Percentiles rank a stretch among this genome's conserved stretches.
Evolutionary conservation across 2,329 filamentous ascomycete genomes (phyloP).

Genomic region (Orbilia blumenaviensis): DNA sequence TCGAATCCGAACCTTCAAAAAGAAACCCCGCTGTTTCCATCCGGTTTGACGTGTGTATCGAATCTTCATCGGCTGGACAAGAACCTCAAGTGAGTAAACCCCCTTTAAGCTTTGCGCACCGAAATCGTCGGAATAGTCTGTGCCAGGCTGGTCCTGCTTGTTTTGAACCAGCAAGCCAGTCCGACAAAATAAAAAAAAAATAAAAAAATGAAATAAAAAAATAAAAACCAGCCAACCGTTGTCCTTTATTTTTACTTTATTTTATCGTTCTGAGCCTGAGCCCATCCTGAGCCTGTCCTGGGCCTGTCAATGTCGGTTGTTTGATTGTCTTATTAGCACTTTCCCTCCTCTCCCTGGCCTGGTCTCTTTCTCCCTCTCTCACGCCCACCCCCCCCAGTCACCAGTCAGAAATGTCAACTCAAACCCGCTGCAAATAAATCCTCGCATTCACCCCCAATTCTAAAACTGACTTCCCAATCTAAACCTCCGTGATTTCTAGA

Average conservation of each 20-base stretch:
- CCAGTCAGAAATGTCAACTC: conserved; percentile 13
- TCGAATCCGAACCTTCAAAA: background rate
- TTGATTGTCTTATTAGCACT: conserved; percentile 18
- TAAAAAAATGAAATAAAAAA: no score
- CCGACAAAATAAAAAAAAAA: no score
- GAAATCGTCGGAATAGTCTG: conserved; percentile 9
- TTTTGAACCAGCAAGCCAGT: background rate
- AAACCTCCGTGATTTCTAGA: conserved; percentile 11
- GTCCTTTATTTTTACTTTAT: background rate
- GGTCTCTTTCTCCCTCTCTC: background rate
- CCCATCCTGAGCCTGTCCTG: no score
- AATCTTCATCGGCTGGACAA: conserved; percentile 10
- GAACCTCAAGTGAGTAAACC: background rate
- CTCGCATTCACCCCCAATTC: background rate
- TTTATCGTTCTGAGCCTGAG: no score
- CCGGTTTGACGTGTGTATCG: conserved; percentile 43
- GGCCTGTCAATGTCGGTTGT: background rate
- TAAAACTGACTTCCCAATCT: background rate
- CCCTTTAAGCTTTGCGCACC: background rate
- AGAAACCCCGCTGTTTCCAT: conserved; percentile 9
- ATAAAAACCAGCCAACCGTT: conserved; percentile 11
- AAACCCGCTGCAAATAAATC: conserved; percentile 23
- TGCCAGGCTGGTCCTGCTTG: conserved; percentile 14
- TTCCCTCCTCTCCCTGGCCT: background rate
- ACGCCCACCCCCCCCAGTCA: background rate